Conservation (phyloP, 2,329 filamentous ascomycete genomes). For the Graphiopsis chlorocephala region DNA sequence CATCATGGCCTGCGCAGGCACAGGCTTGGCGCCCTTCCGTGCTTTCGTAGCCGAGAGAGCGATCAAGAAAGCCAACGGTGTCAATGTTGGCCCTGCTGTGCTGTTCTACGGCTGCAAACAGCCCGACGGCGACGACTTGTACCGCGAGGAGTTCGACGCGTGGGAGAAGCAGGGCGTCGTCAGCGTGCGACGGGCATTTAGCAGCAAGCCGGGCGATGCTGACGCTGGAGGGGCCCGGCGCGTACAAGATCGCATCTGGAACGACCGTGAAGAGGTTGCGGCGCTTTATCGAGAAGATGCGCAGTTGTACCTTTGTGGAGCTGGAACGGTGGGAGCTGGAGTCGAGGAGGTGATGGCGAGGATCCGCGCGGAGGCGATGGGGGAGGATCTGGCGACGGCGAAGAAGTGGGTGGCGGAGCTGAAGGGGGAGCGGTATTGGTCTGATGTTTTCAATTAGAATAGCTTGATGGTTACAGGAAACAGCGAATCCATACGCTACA, state of each 20-base stretch:
- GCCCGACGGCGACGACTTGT: slow-evolving; percentile 57
- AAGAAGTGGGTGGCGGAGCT: slow-evolving; percentile 46
- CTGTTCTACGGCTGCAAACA: slow-evolving; percentile 64
- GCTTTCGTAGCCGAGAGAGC: slow-evolving; percentile 43
- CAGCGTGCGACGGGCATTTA: slow-evolving; percentile 60
- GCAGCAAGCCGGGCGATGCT: slow-evolving; percentile 36
- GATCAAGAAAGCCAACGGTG: slow-evolving; percentile 44
- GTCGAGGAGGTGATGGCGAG: slow-evolving; percentile 42
- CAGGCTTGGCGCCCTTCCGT: slow-evolving; percentile 48
- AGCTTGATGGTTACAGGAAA: no score
- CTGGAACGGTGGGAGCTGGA: slow-evolving; percentile 38
- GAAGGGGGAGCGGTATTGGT: slow-evolving; percentile 47
- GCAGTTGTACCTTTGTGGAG: slow-evolving; percentile 64
- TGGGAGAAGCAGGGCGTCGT: slow-evolving; percentile 64
- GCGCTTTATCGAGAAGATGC: slow-evolving; percentile 50
- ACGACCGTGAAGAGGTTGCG: slow-evolving; percentile 46
- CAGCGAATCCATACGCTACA: no score
- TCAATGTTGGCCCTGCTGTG: slow-evolving; percentile 56
- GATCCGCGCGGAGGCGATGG: slow-evolving; percentile 42
- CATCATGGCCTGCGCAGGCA: slow-evolving; percentile 52
- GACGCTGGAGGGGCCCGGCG: slow-evolving; percentile 49
- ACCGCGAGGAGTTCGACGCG: slow-evolving; percentile 54
- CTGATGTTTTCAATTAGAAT: slow-evolving; percentile 38
- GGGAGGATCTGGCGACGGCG: slow-evolving; percentile 35
- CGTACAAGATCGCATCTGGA: slow-evolving; percentile 53